Evolutionary conservation across 2,329 filamentous ascomycete species (phyloP), one percentile per base, ranked within the genome.

Genomic region (Chaetothyriales sp.): DNA sequence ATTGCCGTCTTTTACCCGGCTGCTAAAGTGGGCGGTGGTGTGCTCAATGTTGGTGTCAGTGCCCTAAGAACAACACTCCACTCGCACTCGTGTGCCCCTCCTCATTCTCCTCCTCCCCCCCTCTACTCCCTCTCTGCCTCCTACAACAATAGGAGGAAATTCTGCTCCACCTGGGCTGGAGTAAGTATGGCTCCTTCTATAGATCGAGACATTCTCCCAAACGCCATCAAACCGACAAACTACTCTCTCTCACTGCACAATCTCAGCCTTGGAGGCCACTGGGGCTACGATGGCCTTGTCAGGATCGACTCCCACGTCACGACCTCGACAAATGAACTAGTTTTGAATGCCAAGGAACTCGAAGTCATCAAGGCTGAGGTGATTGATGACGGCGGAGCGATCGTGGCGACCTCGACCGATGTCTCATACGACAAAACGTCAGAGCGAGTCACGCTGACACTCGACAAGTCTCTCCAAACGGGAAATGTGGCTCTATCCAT

Each of bases 231-330:
- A 71, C 88, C 92, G 2, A 72, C 75, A 55, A 87, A 96, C 71
- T 98, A 98, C 70, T 74, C 79, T 62, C 74, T 98, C 58, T 86
- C 83, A 51, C 77, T 98, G 60, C 80, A 75, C 63, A 83, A 92
- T 60, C 72, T 98, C 57, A 82, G 95, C 60, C 70, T 80, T 49
- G 76, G 77, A 56, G 78, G 77, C 50, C 70, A 71, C 53, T 95
- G 90, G 81, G 80, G 77, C 53, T 98, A 90, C 72, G 80, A 90
- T 70, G 92, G 92, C 58, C 80, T 76, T 18, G 86, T 95, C 56
- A 83, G 79, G 57, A 93, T 98, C 65, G 77, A 84, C 59, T 75
- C 83, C 53, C 79, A 83, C 53, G 75, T 96, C 65, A 75, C 76
- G 58, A 79, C 82, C 64, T 71, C 81, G 32, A 84, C 83, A 57